These are phyloP conservation scores for Trichosanthes truncata DNA, from an alignment of 306 rosid species.

Conservation along the genomic window DNA sequence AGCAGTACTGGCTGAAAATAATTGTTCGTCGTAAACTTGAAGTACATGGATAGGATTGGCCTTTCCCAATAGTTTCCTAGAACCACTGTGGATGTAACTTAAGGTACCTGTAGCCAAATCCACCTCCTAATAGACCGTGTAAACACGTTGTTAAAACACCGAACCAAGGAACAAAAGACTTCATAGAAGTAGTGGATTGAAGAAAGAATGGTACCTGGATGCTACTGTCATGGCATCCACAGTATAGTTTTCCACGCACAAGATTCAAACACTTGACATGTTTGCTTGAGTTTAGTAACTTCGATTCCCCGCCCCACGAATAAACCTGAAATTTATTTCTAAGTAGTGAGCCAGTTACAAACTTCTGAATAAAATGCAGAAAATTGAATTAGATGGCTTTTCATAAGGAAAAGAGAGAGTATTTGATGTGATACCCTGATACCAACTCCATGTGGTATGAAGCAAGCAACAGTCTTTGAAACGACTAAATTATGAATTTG, in stretches of 20 bases:
- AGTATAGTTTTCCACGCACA: slow-evolving; percentile 45
- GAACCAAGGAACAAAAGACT: not conserved
- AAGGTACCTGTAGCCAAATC: slow-evolving; percentile 61
- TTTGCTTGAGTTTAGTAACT: slow-evolving; percentile 50
- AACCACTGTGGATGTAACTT: slow-evolving; percentile 55
- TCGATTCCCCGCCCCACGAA: slow-evolving; percentile 51
- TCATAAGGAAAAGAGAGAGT: not conserved
- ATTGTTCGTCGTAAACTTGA: slow-evolving; percentile 46
- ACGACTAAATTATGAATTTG: slow-evolving; percentile 60
- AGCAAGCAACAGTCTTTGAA: slow-evolving; percentile 40
- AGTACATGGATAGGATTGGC: slow-evolving; percentile 60
- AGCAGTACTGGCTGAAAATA: slow-evolving; percentile 61
- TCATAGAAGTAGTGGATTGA: not conserved
- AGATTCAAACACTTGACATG: slow-evolving; percentile 69
- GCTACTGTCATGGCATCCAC: slow-evolving; percentile 83
- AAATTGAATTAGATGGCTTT: not conserved
- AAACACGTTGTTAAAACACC: slow-evolving; percentile 3
- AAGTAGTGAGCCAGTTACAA: not conserved
- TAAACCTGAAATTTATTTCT: slow-evolving; percentile 31
- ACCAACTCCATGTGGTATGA: slow-evolving; percentile 69
- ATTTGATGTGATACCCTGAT: slow-evolving; percentile 43
- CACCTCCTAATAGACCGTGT: slow-evolving; percentile 45
- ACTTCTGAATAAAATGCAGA: not conserved
- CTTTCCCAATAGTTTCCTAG: slow-evolving; percentile 58
- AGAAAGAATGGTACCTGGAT: slow-evolving; percentile 51